These are phyloP conservation scores for Candida peoriensis DNA, from an alignment of 805 yeast genomes.

Conservation along the genomic window DNA sequence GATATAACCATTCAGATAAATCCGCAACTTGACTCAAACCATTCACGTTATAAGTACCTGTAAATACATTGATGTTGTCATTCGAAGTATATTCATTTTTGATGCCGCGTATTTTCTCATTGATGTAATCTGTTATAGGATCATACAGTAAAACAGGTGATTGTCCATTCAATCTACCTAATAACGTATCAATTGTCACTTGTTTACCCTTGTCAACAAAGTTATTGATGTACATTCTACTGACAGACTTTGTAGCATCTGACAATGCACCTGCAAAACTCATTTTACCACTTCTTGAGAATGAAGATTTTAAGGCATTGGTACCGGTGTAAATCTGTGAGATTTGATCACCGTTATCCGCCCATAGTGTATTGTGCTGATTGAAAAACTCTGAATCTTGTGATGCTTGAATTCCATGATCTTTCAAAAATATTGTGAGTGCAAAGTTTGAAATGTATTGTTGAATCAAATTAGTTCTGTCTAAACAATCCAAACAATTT, in stretches of 20 bases:
- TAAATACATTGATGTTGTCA: constrained; percentile 57
- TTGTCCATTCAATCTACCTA: constrained; percentile 78
- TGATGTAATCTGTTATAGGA: constrained; percentile 84
- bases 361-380: constrained; percentile 91
- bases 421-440: constrained; percentile 48
- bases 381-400: constrained; percentile 51
- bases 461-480: constrained; percentile 86
- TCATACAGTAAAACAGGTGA: constrained; percentile 71
- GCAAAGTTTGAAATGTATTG: constrained; percentile 77
- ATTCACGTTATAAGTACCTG: constrained; percentile 85
- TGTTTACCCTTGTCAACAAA: constrained; percentile 92
- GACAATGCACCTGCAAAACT: constrained; percentile 95
- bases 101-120: constrained; percentile 46
- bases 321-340: constrained; percentile 97
- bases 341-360: constrained; percentile 96
- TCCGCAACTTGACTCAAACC: constrained; percentile 61
- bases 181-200: constrained; percentile 76
- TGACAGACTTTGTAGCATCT: constrained; percentile 93
- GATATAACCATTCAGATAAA: constrained; percentile 75
- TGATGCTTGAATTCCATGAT: constrained; percentile 30
- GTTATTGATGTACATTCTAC: constrained; percentile 92
- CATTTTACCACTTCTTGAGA: constrained; percentile 93
- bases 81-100: constrained; percentile 48
- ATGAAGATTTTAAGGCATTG: constrained; percentile 92
- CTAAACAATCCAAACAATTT: constrained; percentile 92